Base-by-base conservation (phyloP, 805 yeast species). In the Starmerella stigmatis region DNA sequence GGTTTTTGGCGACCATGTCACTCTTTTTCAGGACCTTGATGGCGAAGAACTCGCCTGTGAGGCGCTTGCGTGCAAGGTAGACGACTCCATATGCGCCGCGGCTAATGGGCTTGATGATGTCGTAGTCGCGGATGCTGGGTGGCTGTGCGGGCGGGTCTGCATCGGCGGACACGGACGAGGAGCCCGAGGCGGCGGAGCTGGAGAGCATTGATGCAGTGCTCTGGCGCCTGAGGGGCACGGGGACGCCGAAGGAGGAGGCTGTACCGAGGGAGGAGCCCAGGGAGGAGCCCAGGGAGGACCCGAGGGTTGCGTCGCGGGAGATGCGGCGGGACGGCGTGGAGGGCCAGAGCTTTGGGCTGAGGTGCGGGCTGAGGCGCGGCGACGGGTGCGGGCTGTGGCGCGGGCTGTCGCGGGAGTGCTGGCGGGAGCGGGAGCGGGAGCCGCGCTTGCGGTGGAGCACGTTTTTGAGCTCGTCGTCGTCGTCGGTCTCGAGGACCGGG, bases 81-180 rank as follows among this genome's bases (percentile, higher is more conserved):
- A 92, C 99, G 29, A 94, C 81, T 0, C 98, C 98, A 69, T 88
- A 92, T 0, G 99, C 98, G 33, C 99, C 98, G 58, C 86, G 84
- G 57, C 95, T 85, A 42, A 92, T 86, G 0, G 98, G 96, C 60
- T 86, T 86, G 45, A 92, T 68, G 25, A 92, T 75, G 56, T 86
- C 95, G 62, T 86, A 92, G 61, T 94, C 97, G 48, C 73, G 75
- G 25, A 89, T 86, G 2, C 85, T 78, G 0, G 94, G 92, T 3
- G 70, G 65, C 16, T 43, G 21, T 2, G 43, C 23, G 4, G 44
- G 21, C 15, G 48, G 47, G 25, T 38, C 38, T 8, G n/a, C 13
- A 4, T 43, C 46, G 4, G 17, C 11, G 1, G 45, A 26, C 12
- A 25, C 11, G 1, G 45, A 26, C 12, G 44, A 36, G 4, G 41